Conservation (phyloP, 768 basidiomycete genomes). For the Boletus tylopilopsis region DNA sequence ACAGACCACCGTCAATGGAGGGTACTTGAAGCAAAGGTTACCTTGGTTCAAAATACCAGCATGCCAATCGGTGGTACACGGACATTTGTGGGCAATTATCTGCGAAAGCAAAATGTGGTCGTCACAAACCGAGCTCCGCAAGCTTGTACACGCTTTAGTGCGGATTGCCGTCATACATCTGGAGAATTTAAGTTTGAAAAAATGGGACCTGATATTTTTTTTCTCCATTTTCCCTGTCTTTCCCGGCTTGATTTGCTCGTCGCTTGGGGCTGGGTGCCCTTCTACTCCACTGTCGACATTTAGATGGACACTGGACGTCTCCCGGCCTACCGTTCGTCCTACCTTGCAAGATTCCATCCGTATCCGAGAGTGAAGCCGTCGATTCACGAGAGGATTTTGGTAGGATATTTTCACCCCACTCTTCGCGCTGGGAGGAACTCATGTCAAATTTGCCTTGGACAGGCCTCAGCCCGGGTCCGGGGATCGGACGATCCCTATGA, state of each 20-base stretch:
- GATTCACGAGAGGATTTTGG: slow-evolving; percentile 21
- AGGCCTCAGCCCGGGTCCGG: slow-evolving; percentile 8
- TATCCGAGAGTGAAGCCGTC: slow-evolving; percentile 22
- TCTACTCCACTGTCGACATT: too few species aligned
- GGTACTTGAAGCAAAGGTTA: not conserved
- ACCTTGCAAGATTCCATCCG: slow-evolving; percentile 25
- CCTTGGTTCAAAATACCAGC: not conserved
- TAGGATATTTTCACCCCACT: slow-evolving; percentile 9
- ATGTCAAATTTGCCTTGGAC: not conserved
- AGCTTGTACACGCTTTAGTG: slow-evolving; percentile 17
- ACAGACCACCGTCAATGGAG: too few species aligned
- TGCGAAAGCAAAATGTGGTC: slow-evolving; percentile 16
- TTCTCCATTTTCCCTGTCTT: not conserved
- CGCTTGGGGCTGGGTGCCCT: too few species aligned
- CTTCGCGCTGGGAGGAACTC: slow-evolving; percentile 1
- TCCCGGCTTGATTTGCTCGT: not conserved
- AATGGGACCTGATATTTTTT: slow-evolving; percentile 3
- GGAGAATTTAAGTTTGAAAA: slow-evolving; percentile 12
- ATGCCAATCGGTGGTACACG: not conserved
- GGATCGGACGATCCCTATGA: not conserved
- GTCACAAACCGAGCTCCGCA: slow-evolving; percentile 9
- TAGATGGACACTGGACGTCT: slow-evolving; percentile 15
- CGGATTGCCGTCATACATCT: slow-evolving; percentile 22
- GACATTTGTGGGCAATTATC: not conserved
- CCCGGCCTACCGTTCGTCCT: slow-evolving; percentile 26